Conservation (phyloP, 306 rosid genomes). For the Psophocarpus tetragonolobus region DNA sequence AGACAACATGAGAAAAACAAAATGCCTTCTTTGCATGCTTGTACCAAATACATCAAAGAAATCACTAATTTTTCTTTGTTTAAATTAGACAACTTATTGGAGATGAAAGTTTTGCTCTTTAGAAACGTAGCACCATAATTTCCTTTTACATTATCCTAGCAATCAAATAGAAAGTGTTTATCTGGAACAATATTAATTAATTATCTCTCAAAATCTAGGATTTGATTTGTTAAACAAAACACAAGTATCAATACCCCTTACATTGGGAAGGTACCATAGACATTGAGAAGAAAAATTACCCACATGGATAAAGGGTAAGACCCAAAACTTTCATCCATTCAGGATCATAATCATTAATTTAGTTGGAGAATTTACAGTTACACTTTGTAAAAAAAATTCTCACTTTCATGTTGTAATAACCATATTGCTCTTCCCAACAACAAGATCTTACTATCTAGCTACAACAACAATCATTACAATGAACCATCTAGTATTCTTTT, state of each 20-base stretch:
- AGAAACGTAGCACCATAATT: neutral
- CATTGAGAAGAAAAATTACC: slow-evolving; percentile 40
- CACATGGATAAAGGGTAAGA: slow-evolving; percentile 50
- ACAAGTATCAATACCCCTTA: too few species aligned
- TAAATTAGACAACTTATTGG: neutral
- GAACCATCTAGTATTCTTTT: slow-evolving; percentile 10
- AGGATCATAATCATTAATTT: slow-evolving; percentile 42
- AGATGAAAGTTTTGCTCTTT: neutral
- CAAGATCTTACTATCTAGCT: slow-evolving; percentile 20
- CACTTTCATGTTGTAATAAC: slow-evolving; percentile 34
- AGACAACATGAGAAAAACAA: neutral
- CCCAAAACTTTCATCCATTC: slow-evolving; percentile 32
- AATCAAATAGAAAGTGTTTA: neutral
- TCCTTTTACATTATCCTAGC: neutral
- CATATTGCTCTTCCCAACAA: slow-evolving; percentile 30
- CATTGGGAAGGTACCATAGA: too few species aligned
- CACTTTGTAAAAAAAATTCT: slow-evolving; percentile 35
- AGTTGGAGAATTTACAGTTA: slow-evolving; percentile 25
- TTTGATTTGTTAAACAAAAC: neutral
- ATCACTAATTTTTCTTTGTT: neutral
- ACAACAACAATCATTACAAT: slow-evolving; percentile 37
- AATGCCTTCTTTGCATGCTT: neutral
- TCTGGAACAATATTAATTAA: too few species aligned
- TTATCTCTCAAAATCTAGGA: neutral
- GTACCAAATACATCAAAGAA: neutral